Base-by-base conservation (phyloP, 1,284 basidiomycete genomes). In the Hypsizygus ulmarius region DNA sequence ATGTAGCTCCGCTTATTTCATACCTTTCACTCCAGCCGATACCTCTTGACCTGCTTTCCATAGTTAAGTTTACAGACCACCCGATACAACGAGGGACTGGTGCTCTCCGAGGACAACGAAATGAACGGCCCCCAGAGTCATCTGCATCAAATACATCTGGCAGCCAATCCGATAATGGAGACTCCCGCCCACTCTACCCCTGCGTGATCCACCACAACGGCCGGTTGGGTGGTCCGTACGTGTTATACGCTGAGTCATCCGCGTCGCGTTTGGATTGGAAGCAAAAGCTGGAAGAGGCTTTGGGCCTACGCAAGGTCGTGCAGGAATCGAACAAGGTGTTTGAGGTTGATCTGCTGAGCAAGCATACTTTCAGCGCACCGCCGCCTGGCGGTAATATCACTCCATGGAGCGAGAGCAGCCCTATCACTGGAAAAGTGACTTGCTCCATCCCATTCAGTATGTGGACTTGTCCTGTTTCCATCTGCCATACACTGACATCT, bases 241-340 rank as follows among this genome's bases (percentile, higher is more conserved):
- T 88, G 1, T 69, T 98, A 5, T 98, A 90, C 66, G 87, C 93
- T 1, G 93, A 97, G 51, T 82, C 85, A 1, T 72, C 79, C 6
- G 76, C 81, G n/a, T 77, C 78, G 2, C 81, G 95, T 1, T 64
- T 72, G 11, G 90, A 94, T 51, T 99, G 97, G 97, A 87, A 89
- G 62, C 75, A 83, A 59, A 94, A 92, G 68, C 69, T 98, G 9
- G 84, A 92, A 51, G 91, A 96, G 65, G 93, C 93, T 6, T 81
- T 93, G 45, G 89, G 87, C 3, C 64, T 97, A 53, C 82, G 94
- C 29, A 81, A 81, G 59, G 87, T 89, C 27, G 90, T 96, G 33
- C 90, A 95, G 59, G 94, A 97, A 56, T 87, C 85, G 27, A 93
- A 92, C 68, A 93, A 92, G 71, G 92, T 93, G 27, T 94, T 96